Evolutionary conservation across 1,284 basidiomycete genomes (phyloP).

Genomic region (Sparassis latifolia): DNA sequence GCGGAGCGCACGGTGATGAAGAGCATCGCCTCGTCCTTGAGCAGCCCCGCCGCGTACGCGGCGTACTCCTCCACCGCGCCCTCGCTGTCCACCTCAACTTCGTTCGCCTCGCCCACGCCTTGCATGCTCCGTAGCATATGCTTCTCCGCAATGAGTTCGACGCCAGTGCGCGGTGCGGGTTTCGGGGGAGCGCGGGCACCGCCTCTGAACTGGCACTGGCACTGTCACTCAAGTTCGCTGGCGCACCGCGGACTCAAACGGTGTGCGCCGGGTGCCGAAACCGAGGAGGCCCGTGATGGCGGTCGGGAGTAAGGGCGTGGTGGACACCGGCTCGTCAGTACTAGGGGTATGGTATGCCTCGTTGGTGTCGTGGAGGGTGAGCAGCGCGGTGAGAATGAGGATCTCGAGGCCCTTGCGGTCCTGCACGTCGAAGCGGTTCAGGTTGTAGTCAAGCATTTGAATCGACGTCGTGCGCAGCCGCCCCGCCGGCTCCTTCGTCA

Average conservation of each 20-base stretch:
- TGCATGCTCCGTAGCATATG: conserved; percentile 41
- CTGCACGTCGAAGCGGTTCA: conserved; percentile 76
- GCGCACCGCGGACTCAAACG: background rate
- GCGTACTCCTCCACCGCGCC: conserved; percentile 63
- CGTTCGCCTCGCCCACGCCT: conserved; percentile 57
- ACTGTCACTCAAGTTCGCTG: conserved; percentile 5
- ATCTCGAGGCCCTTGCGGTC: conserved; percentile 83
- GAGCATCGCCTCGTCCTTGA: conserved; percentile 75
- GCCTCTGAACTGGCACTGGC: conserved; percentile 2
- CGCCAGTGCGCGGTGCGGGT: conserved; percentile 54
- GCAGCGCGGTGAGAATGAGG: conserved; percentile 64
- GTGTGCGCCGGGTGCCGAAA: background rate
- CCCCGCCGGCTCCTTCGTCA: conserved; percentile 69
- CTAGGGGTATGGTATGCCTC: conserved; percentile 45
- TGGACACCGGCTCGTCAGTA: conserved; percentile 7
- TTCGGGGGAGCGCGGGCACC: conserved; percentile 49
- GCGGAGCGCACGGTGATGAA: conserved; percentile 69
- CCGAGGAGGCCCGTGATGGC: conserved; percentile 10
- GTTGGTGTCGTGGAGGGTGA: conserved; percentile 71
- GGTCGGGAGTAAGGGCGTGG: conserved; percentile 12
- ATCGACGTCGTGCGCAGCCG: conserved; percentile 58
- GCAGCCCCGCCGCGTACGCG: conserved; percentile 54
- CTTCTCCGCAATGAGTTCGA: conserved; percentile 61
- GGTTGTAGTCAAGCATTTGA: conserved; percentile 84
- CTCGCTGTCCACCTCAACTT: conserved; percentile 64